Conservation (phyloP, 176 grass and related monocot genomes). For the Chrysopogon serrulatus region DNA sequence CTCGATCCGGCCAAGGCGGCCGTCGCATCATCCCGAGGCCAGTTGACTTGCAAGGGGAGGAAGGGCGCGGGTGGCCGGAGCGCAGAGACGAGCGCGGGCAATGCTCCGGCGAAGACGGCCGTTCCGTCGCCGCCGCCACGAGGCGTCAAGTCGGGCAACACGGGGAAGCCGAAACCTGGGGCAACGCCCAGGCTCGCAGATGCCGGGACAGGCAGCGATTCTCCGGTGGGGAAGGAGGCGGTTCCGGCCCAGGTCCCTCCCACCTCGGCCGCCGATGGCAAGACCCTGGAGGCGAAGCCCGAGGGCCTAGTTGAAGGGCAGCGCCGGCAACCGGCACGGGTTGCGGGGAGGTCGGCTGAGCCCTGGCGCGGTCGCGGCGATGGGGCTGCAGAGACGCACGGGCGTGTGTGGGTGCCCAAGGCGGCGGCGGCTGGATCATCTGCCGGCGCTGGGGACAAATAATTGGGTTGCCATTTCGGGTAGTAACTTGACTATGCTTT, state of each 20-base stretch:
- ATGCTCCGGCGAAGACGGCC: not conserved
- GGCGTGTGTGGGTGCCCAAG: conserved; percentile 33
- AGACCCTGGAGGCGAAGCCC: not conserved
- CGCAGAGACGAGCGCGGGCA: not conserved
- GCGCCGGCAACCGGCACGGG: not conserved
- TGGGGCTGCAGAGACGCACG: not conserved
- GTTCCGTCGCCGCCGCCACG: not conserved
- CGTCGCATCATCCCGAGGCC: not conserved
- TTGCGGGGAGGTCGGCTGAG: not conserved
- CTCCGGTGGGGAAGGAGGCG: not conserved
- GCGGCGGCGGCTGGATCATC: not conserved
- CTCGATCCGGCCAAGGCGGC: not conserved
- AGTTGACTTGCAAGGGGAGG: not conserved
- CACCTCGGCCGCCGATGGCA: not conserved
- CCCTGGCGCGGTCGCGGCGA: not conserved
- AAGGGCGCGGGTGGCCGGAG: not conserved
- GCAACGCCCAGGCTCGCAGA: not conserved
- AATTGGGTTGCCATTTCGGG: not conserved
- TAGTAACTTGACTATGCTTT: not conserved
- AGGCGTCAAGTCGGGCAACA: not conserved
- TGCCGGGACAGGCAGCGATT: not conserved
- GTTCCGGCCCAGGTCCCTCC: not conserved
- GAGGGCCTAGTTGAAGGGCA: not conserved
- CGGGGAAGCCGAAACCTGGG: not conserved
- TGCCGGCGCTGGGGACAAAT: not conserved